A percentile compares a stretch with the other conserved stretches of the same genome.
Conservation (phyloP, 225 moss, liverwort and hornwort genomes). For the Rhytidiadelphus loreus region DNA sequence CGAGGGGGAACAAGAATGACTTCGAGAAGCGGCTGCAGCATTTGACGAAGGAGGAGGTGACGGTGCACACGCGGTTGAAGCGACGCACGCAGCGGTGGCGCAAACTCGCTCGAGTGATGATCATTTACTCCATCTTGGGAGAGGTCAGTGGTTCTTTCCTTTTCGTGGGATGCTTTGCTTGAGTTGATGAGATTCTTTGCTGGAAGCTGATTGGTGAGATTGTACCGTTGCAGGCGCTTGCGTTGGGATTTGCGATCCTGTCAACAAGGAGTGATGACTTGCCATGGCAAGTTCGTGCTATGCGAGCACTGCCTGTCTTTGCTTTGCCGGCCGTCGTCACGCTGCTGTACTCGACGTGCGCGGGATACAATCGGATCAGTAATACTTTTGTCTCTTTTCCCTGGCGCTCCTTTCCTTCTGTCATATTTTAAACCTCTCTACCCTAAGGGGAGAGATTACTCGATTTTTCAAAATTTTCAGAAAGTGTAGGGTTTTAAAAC, state of each 20-base stretch:
- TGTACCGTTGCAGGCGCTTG: constrained; percentile 30
- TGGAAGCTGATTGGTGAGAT: neutral
- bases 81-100: constrained; percentile 83
- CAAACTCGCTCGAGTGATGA: constrained; percentile 72
- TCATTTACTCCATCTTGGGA: constrained; percentile 75
- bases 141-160: constrained; percentile 27
- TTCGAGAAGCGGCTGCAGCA: constrained; percentile 91
- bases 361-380: constrained; percentile 87
- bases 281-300: constrained; percentile 75
- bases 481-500: neutral
- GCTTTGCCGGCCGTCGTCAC: constrained; percentile 69
- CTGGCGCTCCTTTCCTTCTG: neutral
- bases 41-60: constrained; percentile 83
- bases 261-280: constrained; percentile 63
- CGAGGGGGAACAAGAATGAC: constrained; percentile 63
- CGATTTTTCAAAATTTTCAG: neutral
- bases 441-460: neutral
- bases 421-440: neutral
- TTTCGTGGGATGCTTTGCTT: neutral
- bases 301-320: constrained; percentile 81
- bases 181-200: neutral
- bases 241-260: constrained; percentile 73
- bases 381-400: constrained; percentile 9
- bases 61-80: constrained; percentile 74
- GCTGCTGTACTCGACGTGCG: constrained; percentile 77